Evolutionary conservation across 2,329 filamentous ascomycete genomes (phyloP).

Genomic region (Hirsutella rhossiliensis): DNA sequence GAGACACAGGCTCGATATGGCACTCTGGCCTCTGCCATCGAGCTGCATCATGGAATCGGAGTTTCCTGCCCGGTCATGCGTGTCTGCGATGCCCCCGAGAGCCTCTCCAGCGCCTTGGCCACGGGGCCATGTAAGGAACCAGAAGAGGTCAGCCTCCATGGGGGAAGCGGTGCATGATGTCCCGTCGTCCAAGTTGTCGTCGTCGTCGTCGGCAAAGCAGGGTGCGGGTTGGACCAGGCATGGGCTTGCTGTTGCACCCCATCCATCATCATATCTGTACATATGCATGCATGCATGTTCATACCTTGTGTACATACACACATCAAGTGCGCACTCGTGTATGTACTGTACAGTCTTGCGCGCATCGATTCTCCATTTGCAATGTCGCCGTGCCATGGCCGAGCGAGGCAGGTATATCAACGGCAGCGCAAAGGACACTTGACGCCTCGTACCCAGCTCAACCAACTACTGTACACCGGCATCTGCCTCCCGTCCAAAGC

Average conservation of each 20-base stretch:
- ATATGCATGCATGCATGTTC: too few species aligned
- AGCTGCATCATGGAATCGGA: constrained; percentile 16
- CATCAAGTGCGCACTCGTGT: not conserved
- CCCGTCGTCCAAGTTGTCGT: not conserved
- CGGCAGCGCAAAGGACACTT: too few species aligned
- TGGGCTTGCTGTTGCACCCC: too few species aligned
- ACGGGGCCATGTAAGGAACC: constrained; percentile 19
- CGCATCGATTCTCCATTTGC: not conserved
- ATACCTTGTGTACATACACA: too few species aligned
- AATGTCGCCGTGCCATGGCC: not conserved
- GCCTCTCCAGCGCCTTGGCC: constrained; percentile 8
- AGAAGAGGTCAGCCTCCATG: constrained; percentile 8
- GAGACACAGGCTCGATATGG: constrained; percentile 21
- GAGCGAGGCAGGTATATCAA: too few species aligned
- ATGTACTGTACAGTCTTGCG: not conserved
- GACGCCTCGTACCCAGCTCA: too few species aligned
- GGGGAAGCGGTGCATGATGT: constrained; percentile 1
- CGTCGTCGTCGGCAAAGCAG: not conserved
- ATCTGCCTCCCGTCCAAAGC: too few species aligned
- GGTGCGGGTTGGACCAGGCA: too few species aligned
- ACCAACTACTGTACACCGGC: too few species aligned
- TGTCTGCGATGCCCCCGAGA: constrained; percentile 5
- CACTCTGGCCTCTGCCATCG: constrained; percentile 12
- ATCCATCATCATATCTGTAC: too few species aligned
- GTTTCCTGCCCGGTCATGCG: constrained; percentile 14